Conservation (phyloP, 2,329 filamentous ascomycete species). For the Xylaria sp. region DNA sequence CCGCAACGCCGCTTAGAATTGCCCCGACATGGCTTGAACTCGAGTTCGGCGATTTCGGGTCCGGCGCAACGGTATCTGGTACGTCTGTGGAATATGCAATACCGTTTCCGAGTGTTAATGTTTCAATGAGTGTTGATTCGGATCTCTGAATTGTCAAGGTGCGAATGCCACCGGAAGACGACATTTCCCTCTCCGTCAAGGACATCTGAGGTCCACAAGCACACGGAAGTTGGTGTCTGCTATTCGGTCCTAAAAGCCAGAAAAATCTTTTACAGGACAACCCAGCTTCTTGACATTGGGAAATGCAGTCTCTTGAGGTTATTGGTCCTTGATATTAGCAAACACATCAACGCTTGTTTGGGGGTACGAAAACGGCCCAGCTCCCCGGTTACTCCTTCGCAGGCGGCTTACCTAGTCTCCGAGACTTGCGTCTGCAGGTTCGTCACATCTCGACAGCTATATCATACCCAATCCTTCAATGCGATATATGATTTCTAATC, state of each 20-base stretch:
- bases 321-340: background rate
- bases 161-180: slow-evolving; percentile 30
- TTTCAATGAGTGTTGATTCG: slow-evolving; percentile 40
- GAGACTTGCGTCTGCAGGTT: slow-evolving; percentile 27
- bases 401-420: background rate
- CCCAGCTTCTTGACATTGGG: background rate
- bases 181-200: background rate
- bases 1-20: slow-evolving; percentile 44
- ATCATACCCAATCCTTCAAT: background rate
- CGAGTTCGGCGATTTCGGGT: slow-evolving; percentile 24
- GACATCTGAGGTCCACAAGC: slow-evolving; percentile 13
- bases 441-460: background rate
- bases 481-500: background rate
- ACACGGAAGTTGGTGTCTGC: background rate
- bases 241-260: background rate
- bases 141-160: slow-evolving; percentile 42
- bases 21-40: slow-evolving; percentile 39
- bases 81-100: slow-evolving; percentile 33
- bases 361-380: slow-evolving; percentile 9
- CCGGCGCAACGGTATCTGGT: slow-evolving; percentile 35
- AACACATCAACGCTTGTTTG: background rate
- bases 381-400: background rate
- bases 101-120: slow-evolving; percentile 42
- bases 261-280: background rate
- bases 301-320: background rate